Percentiles rank a stretch among this genome's conserved stretches.
Evolutionary conservation across 495 filamentous ascomycete species (phyloP).

Genomic region (Aspergillus conjunctus): DNA sequence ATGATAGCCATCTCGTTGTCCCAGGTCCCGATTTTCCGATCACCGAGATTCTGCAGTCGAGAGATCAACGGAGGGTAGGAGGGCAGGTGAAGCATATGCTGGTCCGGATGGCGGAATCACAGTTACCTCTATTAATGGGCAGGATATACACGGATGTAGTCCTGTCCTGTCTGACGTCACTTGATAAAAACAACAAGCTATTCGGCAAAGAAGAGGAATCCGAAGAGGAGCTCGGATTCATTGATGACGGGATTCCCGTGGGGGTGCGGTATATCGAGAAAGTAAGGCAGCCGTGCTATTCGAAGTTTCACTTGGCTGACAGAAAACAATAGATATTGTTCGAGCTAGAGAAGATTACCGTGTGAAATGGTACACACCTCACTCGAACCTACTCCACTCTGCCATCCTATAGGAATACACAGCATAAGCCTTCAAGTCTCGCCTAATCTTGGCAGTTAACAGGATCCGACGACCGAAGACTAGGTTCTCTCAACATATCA

Average conservation of each 20-base stretch:
- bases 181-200: conserved; percentile 49
- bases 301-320: not conserved
- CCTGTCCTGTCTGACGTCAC: conserved; percentile 56
- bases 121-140: conserved; percentile 52
- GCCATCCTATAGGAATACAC: too few species aligned
- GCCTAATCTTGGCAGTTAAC: too few species aligned
- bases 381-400: too few species aligned
- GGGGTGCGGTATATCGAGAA: conserved; percentile 56
- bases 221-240: conserved; percentile 29
- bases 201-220: conserved; percentile 48
- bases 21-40: conserved; percentile 7
- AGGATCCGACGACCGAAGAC: too few species aligned
- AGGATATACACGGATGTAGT: conserved; percentile 52
- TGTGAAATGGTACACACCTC: too few species aligned
- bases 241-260: conserved; percentile 50
- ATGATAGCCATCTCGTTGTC: not conserved
- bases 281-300: not conserved
- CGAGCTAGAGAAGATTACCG: not conserved
- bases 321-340: not conserved
- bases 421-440: too few species aligned
- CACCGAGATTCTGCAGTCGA: conserved; percentile 2
- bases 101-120: conserved; percentile 36
- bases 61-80: conserved; percentile 1
- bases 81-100: conserved; percentile 41
- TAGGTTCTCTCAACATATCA: too few species aligned